These are phyloP conservation scores for Ramalina intermedia DNA, from an alignment of 495 filamentous ascomycete genomes.

Conservation along the genomic window DNA sequence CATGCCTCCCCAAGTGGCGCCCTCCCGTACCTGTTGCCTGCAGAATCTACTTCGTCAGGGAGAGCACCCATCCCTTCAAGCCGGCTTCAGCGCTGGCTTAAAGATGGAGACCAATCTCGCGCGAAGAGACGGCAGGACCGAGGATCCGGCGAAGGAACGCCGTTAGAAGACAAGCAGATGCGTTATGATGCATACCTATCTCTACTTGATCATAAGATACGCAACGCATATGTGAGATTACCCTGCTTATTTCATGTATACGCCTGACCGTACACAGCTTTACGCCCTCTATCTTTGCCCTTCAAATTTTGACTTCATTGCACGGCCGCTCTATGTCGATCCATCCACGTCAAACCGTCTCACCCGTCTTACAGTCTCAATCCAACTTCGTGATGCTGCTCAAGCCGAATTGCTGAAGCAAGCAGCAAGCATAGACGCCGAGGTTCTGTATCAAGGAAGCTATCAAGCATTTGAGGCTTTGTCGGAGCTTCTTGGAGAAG, in stretches of 20 bases:
- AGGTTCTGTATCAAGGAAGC: conserved; percentile 51
- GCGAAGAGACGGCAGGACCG: not conserved
- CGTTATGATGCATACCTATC: conserved; percentile 68
- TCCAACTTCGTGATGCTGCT: conserved; percentile 57
- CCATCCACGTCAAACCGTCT: conserved; percentile 44
- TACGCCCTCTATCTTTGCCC: conserved; percentile 64
- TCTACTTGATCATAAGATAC: conserved; percentile 65
- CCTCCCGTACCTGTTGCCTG: conserved; percentile 74
- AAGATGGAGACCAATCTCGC: not conserved
- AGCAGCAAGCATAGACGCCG: conserved; percentile 42
- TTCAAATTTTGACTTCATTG: conserved; percentile 47
- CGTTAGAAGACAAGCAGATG: conserved; percentile 17
- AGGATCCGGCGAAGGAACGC: not conserved
- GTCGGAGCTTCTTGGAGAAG: conserved; percentile 47
- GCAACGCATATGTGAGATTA: conserved; percentile 64
- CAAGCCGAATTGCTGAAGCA: conserved; percentile 55
- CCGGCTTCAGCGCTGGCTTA: conserved; percentile 52
- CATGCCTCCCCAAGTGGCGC: conserved; percentile 81
- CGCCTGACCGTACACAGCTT: conserved; percentile 33
- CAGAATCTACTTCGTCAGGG: conserved; percentile 20
- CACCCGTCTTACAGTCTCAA: conserved; percentile 45
- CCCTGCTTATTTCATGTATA: not conserved
- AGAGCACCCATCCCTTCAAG: conserved; percentile 35
- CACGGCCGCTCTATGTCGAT: conserved; percentile 52
- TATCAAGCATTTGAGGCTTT: conserved; percentile 62